Conservation (phyloP, 1,284 basidiomycete species). For the Salmacisia buchloeana region DNA sequence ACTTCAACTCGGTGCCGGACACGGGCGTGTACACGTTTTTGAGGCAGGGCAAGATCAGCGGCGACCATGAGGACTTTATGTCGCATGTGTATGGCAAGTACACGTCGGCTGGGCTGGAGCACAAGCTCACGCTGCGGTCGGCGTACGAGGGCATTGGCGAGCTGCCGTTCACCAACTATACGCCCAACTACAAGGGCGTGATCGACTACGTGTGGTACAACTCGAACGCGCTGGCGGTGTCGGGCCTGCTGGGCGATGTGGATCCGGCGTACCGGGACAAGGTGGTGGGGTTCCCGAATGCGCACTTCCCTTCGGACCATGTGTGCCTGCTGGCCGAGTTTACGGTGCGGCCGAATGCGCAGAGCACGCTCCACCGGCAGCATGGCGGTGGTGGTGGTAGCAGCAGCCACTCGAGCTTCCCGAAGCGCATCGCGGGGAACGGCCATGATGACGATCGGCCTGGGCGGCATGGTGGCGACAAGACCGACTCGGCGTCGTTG, state of each 20-base stretch:
- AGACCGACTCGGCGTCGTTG: too few species aligned
- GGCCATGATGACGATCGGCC: neutral
- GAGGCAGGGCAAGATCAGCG: constrained; percentile 60
- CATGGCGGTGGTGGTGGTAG: neutral
- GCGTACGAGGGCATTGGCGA: constrained; percentile 60
- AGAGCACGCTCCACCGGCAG: neutral
- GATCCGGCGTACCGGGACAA: constrained; percentile 80
- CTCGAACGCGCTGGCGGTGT: constrained; percentile 70
- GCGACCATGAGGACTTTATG: constrained; percentile 88
- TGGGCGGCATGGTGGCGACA: neutral
- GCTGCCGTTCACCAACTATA: constrained; percentile 81
- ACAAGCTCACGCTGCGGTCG: constrained; percentile 74
- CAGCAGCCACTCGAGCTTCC: too few species aligned
- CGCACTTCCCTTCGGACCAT: constrained; percentile 69
- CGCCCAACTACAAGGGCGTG: constrained; percentile 60
- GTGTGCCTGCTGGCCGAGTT: constrained; percentile 48
- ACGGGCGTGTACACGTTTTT: constrained; percentile 92
- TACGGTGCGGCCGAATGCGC: constrained; percentile 20
- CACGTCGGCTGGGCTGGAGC: constrained; percentile 80
- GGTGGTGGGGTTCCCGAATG: constrained; percentile 92
- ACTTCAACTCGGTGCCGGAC: constrained; percentile 83
- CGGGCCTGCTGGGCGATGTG: constrained; percentile 79
- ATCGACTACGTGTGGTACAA: constrained; percentile 96
- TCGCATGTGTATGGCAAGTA: constrained; percentile 83
- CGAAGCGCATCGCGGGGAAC: too few species aligned